Evolutionary conservation across 768 basidiomycete genomes (phyloP).

Genomic region (Panus rudis): DNA sequence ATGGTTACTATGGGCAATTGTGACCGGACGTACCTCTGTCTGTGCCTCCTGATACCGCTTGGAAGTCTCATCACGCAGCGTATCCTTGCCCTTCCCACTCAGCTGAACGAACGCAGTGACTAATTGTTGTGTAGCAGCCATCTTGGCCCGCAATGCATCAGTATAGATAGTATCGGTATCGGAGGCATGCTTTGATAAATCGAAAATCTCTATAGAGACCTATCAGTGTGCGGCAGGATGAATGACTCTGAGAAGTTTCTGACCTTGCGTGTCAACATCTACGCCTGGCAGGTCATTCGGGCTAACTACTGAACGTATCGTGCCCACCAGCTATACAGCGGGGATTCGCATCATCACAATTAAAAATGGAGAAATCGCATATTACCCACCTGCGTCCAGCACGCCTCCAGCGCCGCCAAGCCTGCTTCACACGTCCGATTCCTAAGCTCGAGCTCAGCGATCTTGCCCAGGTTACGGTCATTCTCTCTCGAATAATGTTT

Average conservation of each 20-base stretch:
- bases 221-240: conserved; percentile 1
- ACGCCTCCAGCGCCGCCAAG: conserved; percentile 23
- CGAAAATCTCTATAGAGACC: conserved; percentile 14
- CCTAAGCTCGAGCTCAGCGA: conserved; percentile 22
- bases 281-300: conserved; percentile 19
- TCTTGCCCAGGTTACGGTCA: conserved; percentile 20
- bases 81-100: conserved; percentile 7
- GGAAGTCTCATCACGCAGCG: conserved; percentile 12
- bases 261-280: conserved; percentile 19
- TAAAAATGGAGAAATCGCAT: background rate
- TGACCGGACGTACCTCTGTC: conserved; percentile 17
- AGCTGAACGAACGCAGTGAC: conserved; percentile 20
- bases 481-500: conserved; percentile 26
- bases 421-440: conserved; percentile 22
- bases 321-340: conserved; percentile 17
- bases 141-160: conserved; percentile 16
- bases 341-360: background rate
- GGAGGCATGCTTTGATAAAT: conserved; percentile 16
- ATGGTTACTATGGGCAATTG: background rate
- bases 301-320: conserved; percentile 21
- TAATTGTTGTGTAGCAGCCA: conserved; percentile 21
- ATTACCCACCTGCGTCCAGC: conserved; percentile 22
- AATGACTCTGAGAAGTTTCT: background rate
- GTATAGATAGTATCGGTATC: conserved; percentile 18
- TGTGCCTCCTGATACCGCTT: conserved; percentile 15